Evolutionary conservation across 2,329 filamentous ascomycete genomes (phyloP).

Genomic region (Penicillium sp.): DNA sequence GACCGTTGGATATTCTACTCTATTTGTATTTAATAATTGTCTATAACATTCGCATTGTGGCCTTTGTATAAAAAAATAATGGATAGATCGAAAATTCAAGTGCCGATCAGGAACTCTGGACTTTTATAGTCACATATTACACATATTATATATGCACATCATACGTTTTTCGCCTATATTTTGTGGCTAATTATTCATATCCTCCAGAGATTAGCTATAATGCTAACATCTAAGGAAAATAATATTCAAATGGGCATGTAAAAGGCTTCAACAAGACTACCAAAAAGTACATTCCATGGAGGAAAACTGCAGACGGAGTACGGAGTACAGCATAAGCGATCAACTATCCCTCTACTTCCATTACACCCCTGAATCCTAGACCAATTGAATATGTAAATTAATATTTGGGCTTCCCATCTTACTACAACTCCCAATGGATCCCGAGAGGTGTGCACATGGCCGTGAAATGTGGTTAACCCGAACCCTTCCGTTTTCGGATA

Average conservation of each 20-base stretch:
- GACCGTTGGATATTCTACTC: neutral
- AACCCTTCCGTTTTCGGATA: conserved; percentile 3
- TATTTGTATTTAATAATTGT: neutral
- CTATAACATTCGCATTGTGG: neutral
- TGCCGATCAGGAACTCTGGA: conserved; percentile 3
- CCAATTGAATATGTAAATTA: neutral
- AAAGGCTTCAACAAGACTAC: too few relatives aligned
- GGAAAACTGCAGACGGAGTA: too few relatives aligned
- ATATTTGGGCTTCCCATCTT: neutral
- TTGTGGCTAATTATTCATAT: neutral
- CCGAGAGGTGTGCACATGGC: neutral
- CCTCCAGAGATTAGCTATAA: neutral
- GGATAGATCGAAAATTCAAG: neutral
- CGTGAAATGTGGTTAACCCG: neutral
- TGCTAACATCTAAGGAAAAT: neutral
- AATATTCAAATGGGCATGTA: too few relatives aligned
- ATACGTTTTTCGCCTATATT: neutral
- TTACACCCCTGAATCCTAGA: neutral
- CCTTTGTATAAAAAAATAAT: neutral
- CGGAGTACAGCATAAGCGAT: too few relatives aligned
- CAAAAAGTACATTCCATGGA: neutral
- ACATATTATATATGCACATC: neutral
- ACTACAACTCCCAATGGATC: neutral
- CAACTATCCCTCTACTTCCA: neutral
- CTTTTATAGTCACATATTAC: neutral